These are phyloP conservation scores for Gardenia jasminoides DNA, from an alignment of 257 asterid genomes.

Conservation along the genomic window DNA sequence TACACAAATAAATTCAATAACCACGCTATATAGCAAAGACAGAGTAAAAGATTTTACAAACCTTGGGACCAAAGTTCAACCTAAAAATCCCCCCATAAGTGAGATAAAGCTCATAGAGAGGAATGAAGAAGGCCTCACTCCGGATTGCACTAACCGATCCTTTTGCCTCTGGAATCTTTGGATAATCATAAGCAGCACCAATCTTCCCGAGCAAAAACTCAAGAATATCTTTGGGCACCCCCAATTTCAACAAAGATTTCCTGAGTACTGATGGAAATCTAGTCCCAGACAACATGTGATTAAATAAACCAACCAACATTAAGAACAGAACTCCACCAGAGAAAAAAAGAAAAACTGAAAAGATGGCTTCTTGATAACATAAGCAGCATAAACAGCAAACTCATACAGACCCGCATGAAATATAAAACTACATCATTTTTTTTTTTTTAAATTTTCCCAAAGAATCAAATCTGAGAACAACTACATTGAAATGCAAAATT, in stretches of 20 bases:
- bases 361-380: background rate
- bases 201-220: constrained; percentile 48
- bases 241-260: constrained; percentile 57
- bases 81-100: constrained; percentile 88
- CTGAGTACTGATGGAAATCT: constrained; percentile 64
- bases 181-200: constrained; percentile 44
- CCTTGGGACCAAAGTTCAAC: constrained; percentile 96
- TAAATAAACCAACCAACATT: constrained; percentile 1
- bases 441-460: background rate
- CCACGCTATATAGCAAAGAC: background rate
- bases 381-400: background rate
- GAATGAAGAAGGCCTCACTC: constrained; percentile 79
- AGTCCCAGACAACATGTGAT: constrained; percentile 17
- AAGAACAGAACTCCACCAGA: constrained; percentile 3
- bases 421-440: no score
- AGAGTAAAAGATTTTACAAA: constrained; percentile 23
- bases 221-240: constrained; percentile 62
- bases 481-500: background rate
- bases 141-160: constrained; percentile 63
- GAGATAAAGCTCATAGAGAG: constrained; percentile 79
- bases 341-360: background rate
- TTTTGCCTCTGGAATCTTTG: constrained; percentile 81
- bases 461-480: background rate
- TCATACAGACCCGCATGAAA: background rate
- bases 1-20: no score